Evolutionary conservation across 495 filamentous ascomycete species (phyloP).

Genomic region (Penicillium samsonianum): DNA sequence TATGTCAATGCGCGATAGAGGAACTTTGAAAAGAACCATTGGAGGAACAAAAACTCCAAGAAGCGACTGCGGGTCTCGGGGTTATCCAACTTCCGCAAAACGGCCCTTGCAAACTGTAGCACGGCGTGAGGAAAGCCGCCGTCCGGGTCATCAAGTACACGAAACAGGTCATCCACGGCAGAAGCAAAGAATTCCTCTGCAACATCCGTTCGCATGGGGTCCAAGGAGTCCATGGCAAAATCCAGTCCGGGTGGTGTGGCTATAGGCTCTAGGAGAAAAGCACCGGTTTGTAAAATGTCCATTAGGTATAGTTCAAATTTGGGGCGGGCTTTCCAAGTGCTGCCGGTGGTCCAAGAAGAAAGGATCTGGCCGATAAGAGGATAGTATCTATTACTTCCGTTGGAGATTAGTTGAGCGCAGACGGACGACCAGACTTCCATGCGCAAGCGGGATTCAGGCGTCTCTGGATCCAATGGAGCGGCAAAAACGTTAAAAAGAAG

Average conservation of each 20-base stretch:
- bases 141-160: conserved; percentile 73
- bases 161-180: conserved; percentile 80
- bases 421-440: conserved; percentile 84
- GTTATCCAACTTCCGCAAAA: conserved; percentile 72
- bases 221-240: conserved; percentile 50
- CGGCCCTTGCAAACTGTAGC: conserved; percentile 77
- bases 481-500: conserved; percentile 88
- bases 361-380: conserved; percentile 53
- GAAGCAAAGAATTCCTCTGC: conserved; percentile 88
- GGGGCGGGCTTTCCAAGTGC: conserved; percentile 83
- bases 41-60: conserved; percentile 76
- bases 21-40: conserved; percentile 91
- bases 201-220: conserved; percentile 72
- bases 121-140: conserved; percentile 84
- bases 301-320: conserved; percentile 93
- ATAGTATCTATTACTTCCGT: conserved; percentile 45
- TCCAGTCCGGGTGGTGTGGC: conserved; percentile 49
- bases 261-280: conserved; percentile 84
- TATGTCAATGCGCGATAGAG: conserved; percentile 81
- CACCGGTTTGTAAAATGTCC: conserved; percentile 88
- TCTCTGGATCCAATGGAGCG: conserved; percentile 64
- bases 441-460: conserved; percentile 75
- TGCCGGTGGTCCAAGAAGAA: conserved; percentile 81
- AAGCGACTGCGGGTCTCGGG: conserved; percentile 69
- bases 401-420: conserved; percentile 69